phyloP scores from a whole-genome alignment of 495 filamentous ascomycete genomes.

The Penicillium alfredii region DNA sequence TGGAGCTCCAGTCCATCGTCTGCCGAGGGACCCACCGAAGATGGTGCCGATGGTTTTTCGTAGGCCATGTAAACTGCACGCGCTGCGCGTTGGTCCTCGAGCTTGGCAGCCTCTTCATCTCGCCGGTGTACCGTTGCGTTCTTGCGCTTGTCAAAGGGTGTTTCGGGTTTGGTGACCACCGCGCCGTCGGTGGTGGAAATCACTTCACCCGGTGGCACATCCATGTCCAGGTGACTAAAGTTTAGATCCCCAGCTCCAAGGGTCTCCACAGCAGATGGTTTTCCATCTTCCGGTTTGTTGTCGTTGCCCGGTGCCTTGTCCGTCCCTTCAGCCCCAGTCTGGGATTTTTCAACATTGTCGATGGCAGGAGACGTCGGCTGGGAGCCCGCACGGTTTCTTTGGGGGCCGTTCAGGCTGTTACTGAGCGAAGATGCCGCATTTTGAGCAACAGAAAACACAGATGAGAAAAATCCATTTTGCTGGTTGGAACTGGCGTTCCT shows the following conservation, averaged over 20 bases:
- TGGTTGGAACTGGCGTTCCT: conserved; percentile 30
- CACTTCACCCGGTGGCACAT: conserved; percentile 32
- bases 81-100: conserved; percentile 53
- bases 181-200: conserved; percentile 35
- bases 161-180: conserved; percentile 36
- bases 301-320: conserved; percentile 11
- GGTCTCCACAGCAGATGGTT: conserved; percentile 79
- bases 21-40: conserved; percentile 19
- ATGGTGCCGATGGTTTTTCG: conserved; percentile 37
- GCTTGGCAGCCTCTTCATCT: conserved; percentile 49
- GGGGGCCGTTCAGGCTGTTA: conserved; percentile 65
- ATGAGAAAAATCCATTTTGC: conserved; percentile 79
- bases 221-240: conserved; percentile 65
- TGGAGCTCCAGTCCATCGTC: conserved; percentile 31
- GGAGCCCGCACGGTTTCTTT: conserved; percentile 32
- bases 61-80: conserved; percentile 59
- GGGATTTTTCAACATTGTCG: conserved; percentile 19
- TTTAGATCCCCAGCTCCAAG: conserved; percentile 84
- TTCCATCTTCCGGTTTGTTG: conserved; percentile 43
- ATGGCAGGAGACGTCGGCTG: conserved; percentile 20
- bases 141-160: conserved; percentile 31
- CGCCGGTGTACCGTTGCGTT: conserved; percentile 34
- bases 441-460: conserved; percentile 86
- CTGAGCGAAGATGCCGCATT: conserved; percentile 85
- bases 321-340: conserved; percentile 21